These are phyloP conservation scores for Byssoonygena ceratinophila DNA, from an alignment of 2,329 filamentous ascomycete species.

Conservation along the genomic window DNA sequence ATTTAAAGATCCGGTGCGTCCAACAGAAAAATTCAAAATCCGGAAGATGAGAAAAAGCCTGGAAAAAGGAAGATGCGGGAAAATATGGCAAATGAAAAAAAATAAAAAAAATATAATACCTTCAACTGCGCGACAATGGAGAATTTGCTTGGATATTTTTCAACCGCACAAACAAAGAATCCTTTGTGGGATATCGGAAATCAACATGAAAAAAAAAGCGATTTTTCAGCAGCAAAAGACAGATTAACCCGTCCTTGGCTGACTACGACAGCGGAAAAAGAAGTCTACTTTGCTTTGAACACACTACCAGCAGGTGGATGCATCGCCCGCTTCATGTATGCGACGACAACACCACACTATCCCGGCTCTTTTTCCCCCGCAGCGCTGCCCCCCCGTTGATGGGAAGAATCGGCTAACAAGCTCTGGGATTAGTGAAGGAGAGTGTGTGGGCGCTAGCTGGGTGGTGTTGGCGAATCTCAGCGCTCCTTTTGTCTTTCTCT, in stretches of 20 bases:
- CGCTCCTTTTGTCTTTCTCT: slow-evolving; percentile 5
- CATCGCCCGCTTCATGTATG: slow-evolving; percentile 1
- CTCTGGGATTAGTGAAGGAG: slow-evolving; percentile 1
- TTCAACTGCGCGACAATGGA: slow-evolving; percentile 1
- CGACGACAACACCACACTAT: neutral
- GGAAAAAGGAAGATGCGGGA: neutral
- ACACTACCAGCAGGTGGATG: slow-evolving; percentile 6
- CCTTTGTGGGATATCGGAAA: neutral
- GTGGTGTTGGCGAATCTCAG: slow-evolving; percentile 9
- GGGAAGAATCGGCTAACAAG: slow-evolving; percentile 9
- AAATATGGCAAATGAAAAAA: neutral
- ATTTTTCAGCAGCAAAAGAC: neutral
- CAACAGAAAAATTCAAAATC: slow-evolving; percentile 27
- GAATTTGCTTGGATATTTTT: neutral
- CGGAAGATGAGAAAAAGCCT: slow-evolving; percentile 25
- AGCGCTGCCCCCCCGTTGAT: slow-evolving; percentile 7
- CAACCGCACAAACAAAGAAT: slow-evolving; percentile 3
- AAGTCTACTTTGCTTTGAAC: slow-evolving; percentile 2
- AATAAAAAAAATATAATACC: neutral
- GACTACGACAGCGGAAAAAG: slow-evolving; percentile 3
- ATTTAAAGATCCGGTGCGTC: slow-evolving; percentile 15
- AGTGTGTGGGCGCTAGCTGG: slow-evolving; percentile 3
- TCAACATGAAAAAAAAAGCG: slow-evolving; percentile 7
- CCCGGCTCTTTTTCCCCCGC: slow-evolving; percentile 2
- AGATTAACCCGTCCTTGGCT: slow-evolving; percentile 1